Conservation (phyloP, 139 green algal species). For the Coccomyxa sp. region DNA sequence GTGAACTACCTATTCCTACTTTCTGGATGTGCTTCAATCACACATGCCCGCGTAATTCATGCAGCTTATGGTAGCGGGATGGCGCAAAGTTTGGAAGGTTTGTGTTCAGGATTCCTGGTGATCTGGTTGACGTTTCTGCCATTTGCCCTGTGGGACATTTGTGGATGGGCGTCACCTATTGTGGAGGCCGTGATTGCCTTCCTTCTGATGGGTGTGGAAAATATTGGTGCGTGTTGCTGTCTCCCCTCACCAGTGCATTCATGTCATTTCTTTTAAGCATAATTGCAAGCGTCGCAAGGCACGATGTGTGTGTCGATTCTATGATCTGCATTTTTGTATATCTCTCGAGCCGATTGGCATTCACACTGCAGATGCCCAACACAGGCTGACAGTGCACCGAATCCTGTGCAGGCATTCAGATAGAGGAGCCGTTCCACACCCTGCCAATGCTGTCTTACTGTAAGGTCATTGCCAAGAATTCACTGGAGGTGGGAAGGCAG, state of each 20-base stretch:
- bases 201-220: slow-evolving; percentile 42
- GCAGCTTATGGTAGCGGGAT: too few relatives aligned
- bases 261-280: too few relatives aligned
- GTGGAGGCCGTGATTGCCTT: slow-evolving; percentile 37
- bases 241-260: too few relatives aligned
- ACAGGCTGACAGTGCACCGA: too few relatives aligned
- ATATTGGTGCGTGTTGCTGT: slow-evolving; percentile 18
- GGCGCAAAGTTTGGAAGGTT: too few relatives aligned
- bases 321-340: too few relatives aligned
- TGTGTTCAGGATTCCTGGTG: slow-evolving; percentile 30
- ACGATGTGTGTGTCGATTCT: too few relatives aligned
- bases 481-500: background rate
- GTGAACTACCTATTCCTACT: background rate
- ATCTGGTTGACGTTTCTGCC: slow-evolving; percentile 34
- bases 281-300: too few relatives aligned
- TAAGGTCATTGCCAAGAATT: background rate
- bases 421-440: slow-evolving; percentile 42
- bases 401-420: slow-evolving; percentile 18
- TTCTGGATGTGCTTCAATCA: background rate
- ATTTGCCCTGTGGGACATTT: slow-evolving; percentile 23
- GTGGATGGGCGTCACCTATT: slow-evolving; percentile 31
- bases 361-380: too few relatives aligned
- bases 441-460: slow-evolving; percentile 3
- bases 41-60: background rate
- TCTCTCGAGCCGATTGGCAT: too few relatives aligned